Percentiles rank a stretch among this genome's conserved stretches.
Conservation (phyloP, 495 filamentous ascomycete species). For the Aspergillus kassunensis region DNA sequence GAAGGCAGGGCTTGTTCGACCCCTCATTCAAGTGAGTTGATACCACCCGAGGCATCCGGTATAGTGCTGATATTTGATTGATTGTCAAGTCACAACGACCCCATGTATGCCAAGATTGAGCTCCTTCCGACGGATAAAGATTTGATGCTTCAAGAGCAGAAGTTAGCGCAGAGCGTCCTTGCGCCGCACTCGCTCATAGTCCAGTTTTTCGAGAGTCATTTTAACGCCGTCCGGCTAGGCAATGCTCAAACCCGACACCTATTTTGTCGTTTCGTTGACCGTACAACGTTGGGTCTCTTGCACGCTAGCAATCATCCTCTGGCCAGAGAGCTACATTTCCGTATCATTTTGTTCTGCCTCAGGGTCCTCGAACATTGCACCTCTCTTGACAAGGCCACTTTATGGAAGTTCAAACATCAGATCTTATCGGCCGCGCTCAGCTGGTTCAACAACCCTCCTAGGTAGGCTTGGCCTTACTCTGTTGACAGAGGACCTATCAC, state of each 20-base stretch:
- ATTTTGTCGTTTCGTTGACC: slow-evolving; percentile 72
- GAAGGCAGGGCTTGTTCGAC: slow-evolving; percentile 76
- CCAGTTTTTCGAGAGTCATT: slow-evolving; percentile 90
- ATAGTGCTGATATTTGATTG: slow-evolving; percentile 6
- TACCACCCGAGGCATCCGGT: background rate
- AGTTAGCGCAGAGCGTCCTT: slow-evolving; percentile 71
- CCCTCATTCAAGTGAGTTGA: slow-evolving; percentile 55
- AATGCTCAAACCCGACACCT: slow-evolving; percentile 73
- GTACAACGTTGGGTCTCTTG: slow-evolving; percentile 68
- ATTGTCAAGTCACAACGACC: slow-evolving; percentile 64
- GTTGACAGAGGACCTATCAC: background rate
- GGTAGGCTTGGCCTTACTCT: slow-evolving; percentile 31
- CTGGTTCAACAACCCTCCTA: slow-evolving; percentile 81
- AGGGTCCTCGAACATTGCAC: slow-evolving; percentile 68
- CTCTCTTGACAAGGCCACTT: slow-evolving; percentile 52
- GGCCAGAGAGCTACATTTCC: slow-evolving; percentile 85
- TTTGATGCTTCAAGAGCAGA: slow-evolving; percentile 66
- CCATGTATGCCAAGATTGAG: slow-evolving; percentile 86
- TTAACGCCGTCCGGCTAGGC: slow-evolving; percentile 79
- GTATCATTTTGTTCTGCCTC: slow-evolving; percentile 77
- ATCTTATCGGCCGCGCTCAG: slow-evolving; percentile 77
- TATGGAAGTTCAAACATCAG: slow-evolving; percentile 80
- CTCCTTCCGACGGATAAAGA: slow-evolving; percentile 86
- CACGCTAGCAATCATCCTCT: slow-evolving; percentile 74
- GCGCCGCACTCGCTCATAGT: slow-evolving; percentile 81